phyloP scores from a whole-genome alignment of 441 rosid species.

The Gossypium davidsonii region DNA sequence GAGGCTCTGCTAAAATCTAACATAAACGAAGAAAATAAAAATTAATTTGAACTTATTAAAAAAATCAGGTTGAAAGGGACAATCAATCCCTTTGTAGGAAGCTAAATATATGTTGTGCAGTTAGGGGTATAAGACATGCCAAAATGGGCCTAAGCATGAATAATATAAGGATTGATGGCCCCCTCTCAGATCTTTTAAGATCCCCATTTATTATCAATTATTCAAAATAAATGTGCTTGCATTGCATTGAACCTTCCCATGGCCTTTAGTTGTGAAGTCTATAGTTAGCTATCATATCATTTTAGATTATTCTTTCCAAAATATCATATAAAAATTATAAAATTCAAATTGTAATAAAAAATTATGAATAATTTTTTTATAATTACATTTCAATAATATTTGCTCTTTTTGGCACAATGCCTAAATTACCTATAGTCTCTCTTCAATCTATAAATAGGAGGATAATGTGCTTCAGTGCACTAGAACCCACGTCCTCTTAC shows the following conservation, averaged over 20 bases:
- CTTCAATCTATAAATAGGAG: too few relatives aligned
- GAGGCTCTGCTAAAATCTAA: too few relatives aligned
- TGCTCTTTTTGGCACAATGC: too few relatives aligned
- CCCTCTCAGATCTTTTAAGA: not conserved
- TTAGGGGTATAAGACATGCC: not conserved
- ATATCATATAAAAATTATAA: not conserved
- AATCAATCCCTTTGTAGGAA: too few relatives aligned
- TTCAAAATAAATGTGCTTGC: not conserved
- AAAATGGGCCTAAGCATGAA: not conserved
- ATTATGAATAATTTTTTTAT: too few relatives aligned
- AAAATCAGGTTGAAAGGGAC: too few relatives aligned
- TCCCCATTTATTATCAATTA: not conserved
- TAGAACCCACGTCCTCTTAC: too few relatives aligned
- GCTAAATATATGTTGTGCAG: not conserved
- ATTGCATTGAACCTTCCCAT: not conserved
- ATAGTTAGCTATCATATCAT: not conserved
- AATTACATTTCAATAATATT: too few relatives aligned
- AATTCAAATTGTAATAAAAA: not conserved
- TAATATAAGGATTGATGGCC: not conserved
- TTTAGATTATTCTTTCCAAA: not conserved
- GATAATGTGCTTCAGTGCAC: too few relatives aligned
- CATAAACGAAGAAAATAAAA: too few relatives aligned
- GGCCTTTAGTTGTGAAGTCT: not conserved
- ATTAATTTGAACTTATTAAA: too few relatives aligned
- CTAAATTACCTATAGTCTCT: accelerated